A percentile compares a stretch with the other conserved stretches of the same genome.
Conservation (phyloP, 805 yeast genomes). For the Ogataea populi-albae region DNA sequence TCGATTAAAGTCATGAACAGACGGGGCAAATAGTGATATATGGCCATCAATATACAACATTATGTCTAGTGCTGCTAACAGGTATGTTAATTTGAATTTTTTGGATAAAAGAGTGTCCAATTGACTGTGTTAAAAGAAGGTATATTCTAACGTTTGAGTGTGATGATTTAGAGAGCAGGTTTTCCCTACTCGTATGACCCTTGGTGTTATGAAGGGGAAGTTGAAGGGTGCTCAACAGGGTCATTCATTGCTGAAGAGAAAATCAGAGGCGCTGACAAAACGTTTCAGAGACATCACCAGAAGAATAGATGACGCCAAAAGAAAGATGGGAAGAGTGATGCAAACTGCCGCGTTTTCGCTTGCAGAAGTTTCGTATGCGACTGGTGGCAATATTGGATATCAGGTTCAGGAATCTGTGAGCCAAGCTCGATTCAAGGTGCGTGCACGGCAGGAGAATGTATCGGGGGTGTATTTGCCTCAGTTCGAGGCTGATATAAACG, state of each 20-base stretch:
- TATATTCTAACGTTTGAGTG: not conserved
- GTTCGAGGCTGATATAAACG: slow-evolving; percentile 81
- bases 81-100: slow-evolving; percentile 28
- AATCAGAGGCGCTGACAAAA: slow-evolving; percentile 94
- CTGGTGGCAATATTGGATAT: slow-evolving; percentile 92
- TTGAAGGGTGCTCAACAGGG: slow-evolving; percentile 98
- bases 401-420: slow-evolving; percentile 95
- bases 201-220: slow-evolving; percentile 91
- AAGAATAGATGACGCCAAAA: slow-evolving; percentile 90
- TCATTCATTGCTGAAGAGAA: slow-evolving; percentile 86
- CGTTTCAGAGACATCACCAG: slow-evolving; percentile 94
- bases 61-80: slow-evolving; percentile 67
- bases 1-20: not conserved
- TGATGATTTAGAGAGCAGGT: slow-evolving; percentile 87
- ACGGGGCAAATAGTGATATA: not conserved
- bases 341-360: slow-evolving; percentile 96
- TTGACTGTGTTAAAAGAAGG: not conserved
- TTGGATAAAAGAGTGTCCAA: too few relatives aligned
- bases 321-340: slow-evolving; percentile 98
- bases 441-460: slow-evolving; percentile 92
- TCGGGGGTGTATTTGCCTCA: slow-evolving; percentile 94
- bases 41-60: not conserved
- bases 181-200: slow-evolving; percentile 96
- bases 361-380: slow-evolving; percentile 96
- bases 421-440: slow-evolving; percentile 84